A percentile compares a stretch with the other conserved stretches of the same genome.
Evolutionary conservation across 306 rosid species (phyloP).

Genomic region (Gynostemma pentaphyllum): DNA sequence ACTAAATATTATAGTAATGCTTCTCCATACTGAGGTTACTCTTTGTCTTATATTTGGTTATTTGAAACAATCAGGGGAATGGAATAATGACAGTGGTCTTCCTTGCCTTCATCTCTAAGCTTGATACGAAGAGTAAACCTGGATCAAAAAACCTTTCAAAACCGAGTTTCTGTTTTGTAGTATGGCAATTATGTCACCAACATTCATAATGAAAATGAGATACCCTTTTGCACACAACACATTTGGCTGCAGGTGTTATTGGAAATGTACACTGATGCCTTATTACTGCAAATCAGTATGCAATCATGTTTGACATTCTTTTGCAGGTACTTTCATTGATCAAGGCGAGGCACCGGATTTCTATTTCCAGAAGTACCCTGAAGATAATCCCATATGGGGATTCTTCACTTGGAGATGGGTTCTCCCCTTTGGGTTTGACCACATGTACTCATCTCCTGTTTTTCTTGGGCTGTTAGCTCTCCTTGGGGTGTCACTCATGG

Average conservation of each 20-base stretch:
- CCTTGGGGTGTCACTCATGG: conserved; percentile 80
- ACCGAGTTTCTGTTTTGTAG: no score
- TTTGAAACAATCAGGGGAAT: background rate
- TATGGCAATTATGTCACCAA: no score
- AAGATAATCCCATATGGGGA: conserved; percentile 70
- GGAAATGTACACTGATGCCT: background rate
- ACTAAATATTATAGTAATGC: background rate
- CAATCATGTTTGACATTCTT: background rate
- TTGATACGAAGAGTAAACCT: no score
- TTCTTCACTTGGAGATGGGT: conserved; percentile 95
- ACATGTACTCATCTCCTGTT: conserved; percentile 73
- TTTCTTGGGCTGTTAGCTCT: conserved; percentile 63
- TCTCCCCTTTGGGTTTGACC: conserved; percentile 87
- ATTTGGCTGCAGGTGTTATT: background rate
- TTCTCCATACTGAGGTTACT: background rate
- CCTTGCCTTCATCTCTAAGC: no score
- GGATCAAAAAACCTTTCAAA: no score
- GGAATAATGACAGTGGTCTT: background rate
- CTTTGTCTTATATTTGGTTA: background rate
- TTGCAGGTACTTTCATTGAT: conserved; percentile 72
- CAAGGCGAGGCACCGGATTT: conserved; percentile 81
- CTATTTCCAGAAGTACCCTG: conserved; percentile 73
- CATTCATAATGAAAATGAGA: background rate
- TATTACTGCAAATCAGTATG: background rate
- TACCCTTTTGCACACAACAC: background rate